phyloP scores from a whole-genome alignment of 164 flowering plant genomes.

The Tinospora cordifolia region DNA sequence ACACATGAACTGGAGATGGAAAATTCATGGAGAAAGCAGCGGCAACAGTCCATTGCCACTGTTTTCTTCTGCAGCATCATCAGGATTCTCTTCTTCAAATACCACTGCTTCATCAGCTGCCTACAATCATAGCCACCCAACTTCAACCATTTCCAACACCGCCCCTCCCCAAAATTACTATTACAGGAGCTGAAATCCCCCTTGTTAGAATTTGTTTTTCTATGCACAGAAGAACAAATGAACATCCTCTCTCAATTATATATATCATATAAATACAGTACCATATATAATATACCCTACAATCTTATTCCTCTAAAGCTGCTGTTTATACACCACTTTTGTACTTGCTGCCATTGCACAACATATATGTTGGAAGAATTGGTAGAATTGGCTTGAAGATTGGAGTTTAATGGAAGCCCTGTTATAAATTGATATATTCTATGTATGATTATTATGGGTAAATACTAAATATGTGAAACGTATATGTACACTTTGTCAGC shows the following conservation, averaged over 20 bases:
- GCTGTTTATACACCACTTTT: not conserved
- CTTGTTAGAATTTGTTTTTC: not conserved
- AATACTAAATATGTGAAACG: no score
- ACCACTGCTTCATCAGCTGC: slow-evolving; percentile 21
- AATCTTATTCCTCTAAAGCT: not conserved
- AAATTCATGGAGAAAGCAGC: slow-evolving; percentile 24
- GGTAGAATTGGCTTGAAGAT: not conserved
- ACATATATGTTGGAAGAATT: not conserved
- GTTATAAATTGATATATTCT: not conserved
- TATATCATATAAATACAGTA: not conserved
- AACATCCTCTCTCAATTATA: not conserved
- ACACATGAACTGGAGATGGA: slow-evolving; percentile 40
- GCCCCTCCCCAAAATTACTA: slow-evolving; percentile 24
- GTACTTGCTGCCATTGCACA: not conserved
- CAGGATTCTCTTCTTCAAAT: slow-evolving; percentile 68
- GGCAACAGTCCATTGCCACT: slow-evolving; percentile 25
- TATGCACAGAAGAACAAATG: not conserved
- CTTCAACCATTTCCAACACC: slow-evolving; percentile 8
- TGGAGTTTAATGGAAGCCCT: not conserved
- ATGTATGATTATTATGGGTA: not conserved
- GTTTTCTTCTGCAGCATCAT: slow-evolving; percentile 80
- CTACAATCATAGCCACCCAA: slow-evolving; percentile 19
- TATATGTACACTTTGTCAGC: not conserved
- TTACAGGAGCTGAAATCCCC: slow-evolving; percentile 17
- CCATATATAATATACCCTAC: not conserved